Percentiles rank a stretch among this genome's conserved stretches.
Conservation (phyloP, 2,329 filamentous ascomycete genomes). For the Penicillium fuscoglaucum region DNA sequence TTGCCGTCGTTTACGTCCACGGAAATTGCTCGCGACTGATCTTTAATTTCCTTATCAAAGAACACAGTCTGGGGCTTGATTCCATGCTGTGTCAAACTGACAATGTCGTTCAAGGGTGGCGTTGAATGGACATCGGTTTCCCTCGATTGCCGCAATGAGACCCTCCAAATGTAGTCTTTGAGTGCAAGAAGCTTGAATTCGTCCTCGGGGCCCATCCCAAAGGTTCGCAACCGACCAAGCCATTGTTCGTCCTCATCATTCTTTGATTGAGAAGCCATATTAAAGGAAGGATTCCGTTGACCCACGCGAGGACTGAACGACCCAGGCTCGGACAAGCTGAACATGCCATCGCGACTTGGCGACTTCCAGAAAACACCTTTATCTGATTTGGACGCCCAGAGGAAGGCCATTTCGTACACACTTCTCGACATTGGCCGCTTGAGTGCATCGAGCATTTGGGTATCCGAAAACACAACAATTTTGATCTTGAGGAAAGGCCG, state of each 20-base stretch:
- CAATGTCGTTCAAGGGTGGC: constrained; percentile 64
- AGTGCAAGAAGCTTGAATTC: constrained; percentile 86
- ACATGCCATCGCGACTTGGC: constrained; percentile 67
- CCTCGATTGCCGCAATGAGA: constrained; percentile 69
- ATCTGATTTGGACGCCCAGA: constrained; percentile 81
- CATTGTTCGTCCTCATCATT: constrained; percentile 95
- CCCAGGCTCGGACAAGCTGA: constrained; percentile 64
- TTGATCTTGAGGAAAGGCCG: constrained; percentile 77
- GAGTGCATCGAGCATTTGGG: constrained; percentile 74
- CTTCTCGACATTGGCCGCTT: constrained; percentile 77
- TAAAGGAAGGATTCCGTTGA: constrained; percentile 42
- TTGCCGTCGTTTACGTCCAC: constrained; percentile 30
- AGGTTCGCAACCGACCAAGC: constrained; percentile 79
- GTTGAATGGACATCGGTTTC: constrained; percentile 39
- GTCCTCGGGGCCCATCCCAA: constrained; percentile 79
- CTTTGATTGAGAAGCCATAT: constrained; percentile 64
- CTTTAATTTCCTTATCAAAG: constrained; percentile 73
- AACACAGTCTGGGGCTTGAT: constrained; percentile 87
- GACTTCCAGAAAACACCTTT: constrained; percentile 86
- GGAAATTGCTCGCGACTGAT: constrained; percentile 42
- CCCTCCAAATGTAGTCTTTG: constrained; percentile 86
- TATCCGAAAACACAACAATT: constrained; percentile 68
- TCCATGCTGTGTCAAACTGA: constrained; percentile 71
- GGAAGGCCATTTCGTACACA: constrained; percentile 80
- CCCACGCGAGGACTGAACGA: constrained; percentile 57